phyloP scores from a whole-genome alignment of 208 protist genomes.

The Acanthamoeba healyi region DNA sequence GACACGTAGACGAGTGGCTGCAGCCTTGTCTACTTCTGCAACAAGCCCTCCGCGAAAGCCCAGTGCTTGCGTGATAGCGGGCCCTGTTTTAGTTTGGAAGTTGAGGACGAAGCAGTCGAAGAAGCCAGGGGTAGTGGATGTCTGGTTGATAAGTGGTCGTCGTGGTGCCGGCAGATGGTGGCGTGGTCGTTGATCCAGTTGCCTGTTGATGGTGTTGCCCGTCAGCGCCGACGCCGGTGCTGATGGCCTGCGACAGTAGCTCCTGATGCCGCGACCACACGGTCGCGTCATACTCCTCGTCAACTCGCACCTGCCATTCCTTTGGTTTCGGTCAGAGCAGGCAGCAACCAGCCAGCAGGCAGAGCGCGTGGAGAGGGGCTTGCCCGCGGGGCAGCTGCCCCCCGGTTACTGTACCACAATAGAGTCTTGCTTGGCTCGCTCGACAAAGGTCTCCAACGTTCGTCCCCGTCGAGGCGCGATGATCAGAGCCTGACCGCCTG shows the following conservation, averaged over 20 bases:
- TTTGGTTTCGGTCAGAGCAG: not conserved
- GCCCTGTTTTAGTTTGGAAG: too few species aligned
- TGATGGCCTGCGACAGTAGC: not conserved
- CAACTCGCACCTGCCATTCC: not conserved
- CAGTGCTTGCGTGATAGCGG: too few species aligned
- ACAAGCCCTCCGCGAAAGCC: too few species aligned
- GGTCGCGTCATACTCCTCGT: not conserved
- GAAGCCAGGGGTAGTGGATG: conserved; percentile 2
- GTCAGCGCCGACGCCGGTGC: not conserved
- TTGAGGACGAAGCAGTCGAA: not conserved
- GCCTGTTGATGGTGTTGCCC: not conserved
- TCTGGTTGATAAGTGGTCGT: not conserved
- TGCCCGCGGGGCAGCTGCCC: too few species aligned
- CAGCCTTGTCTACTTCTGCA: too few species aligned
- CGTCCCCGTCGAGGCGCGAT: not conserved
- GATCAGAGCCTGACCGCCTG: not conserved
- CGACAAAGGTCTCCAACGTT: conserved; percentile 4
- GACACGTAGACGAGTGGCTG: too few species aligned
- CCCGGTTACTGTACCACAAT: not conserved
- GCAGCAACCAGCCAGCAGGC: not conserved
- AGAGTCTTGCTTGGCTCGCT: not conserved
- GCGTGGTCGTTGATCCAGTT: too few species aligned
- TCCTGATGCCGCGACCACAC: not conserved
- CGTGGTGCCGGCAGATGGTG: too few species aligned
- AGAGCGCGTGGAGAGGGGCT: not conserved